Evolutionary conservation across 2,329 filamentous ascomycete species (phyloP), one percentile per base, ranked within the genome.

Genomic region (Fulvia fulva): DNA sequence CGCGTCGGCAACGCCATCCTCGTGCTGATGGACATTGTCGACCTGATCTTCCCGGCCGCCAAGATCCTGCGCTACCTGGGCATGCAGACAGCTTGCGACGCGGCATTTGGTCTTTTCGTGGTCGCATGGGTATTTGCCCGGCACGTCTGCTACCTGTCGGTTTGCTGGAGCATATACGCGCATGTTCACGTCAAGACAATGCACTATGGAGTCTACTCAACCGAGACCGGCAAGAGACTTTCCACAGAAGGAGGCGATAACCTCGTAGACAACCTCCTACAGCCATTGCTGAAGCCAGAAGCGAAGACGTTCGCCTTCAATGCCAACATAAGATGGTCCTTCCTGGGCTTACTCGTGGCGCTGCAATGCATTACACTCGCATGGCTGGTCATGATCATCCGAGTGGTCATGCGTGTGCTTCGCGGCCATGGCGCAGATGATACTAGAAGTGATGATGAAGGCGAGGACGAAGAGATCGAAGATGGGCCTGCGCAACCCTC

Each of bases 61-160:
- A 99, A 99, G 76, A 90, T 92, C 68, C 84, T 97, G 66, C 97
- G 96, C 74, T 99, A 97, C 73, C 78, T 91, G 53, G 88, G 88
- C 61, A 91, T 83, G 74, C 84, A 85, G 62, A 87, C 78, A 3
- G 76, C 87, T 55, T 97, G 92, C 78, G 94, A 97, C 71, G 76
- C 87, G 61, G 84, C 86, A 51, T 97, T 97, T 70, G 92, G 86
- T 37, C 72, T 93, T 25, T 97, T 97, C 76, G 88, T 97, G 76
- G 68, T 90, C 16, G 84, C 85, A 53, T 99, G 94, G 94, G 81
- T 97, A 63, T 71, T 89, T 53, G 84, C 88, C 26, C 89, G 94
- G 53, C 94, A 99, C 73, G 77, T 93, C 56, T 78, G 91, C 63
- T 97, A 92, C 77, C 77, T 87, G 56, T 81, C 84, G 68, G 85